Evolutionary conservation across 2,329 filamentous ascomycete genomes (phyloP), one percentile per base, ranked within the genome.

Genomic region (Leptographium procerum): DNA sequence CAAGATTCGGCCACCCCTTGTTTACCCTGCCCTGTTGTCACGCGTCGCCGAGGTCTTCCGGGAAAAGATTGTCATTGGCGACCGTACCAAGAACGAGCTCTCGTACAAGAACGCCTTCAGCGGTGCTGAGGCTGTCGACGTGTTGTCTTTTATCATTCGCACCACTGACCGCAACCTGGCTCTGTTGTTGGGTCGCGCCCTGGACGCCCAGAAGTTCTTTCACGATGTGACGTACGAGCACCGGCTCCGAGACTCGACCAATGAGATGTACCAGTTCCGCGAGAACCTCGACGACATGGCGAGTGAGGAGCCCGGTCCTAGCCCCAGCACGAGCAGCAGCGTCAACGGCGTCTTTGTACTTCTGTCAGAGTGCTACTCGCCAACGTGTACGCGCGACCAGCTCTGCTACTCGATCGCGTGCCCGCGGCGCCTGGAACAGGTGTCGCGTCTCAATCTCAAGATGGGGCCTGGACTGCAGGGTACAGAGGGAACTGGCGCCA

Each of bases 201-300:
- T 99, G 61, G 94, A 99, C 73, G 94, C 94, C 28, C 94, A 99
- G 69, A 97, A 97, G 70, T 96, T 96, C 75, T 99, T 99, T 70
- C 94, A 99, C 75, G 94, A 99, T 78, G 94, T 97, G 55, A 96
- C 92, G 0, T 99, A 99, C 72, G 92, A 96, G 66, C 94, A 99
- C 72, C 84, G 94, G 53, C 76, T 99, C 66, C 88, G 94, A 72
- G 94, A 99, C 72, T 95, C 92, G n/a, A 83, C 86, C 47, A 87
- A 86, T 56, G 94, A 99, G 72, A 88, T 99, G 71, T 99, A 97
- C 71, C 92, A 97, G 69, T 99, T 99, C 73, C 85, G 88, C 65
- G 92, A 97, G 74, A 95, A 87, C 3, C 79, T 97, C 70, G 87
- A 91, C 74, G 92, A 97, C 57, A 92, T 97, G 59, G 85, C 89